phyloP scores from a whole-genome alignment of 495 filamentous ascomycete genomes.

The Talaromyces stipitatus region DNA sequence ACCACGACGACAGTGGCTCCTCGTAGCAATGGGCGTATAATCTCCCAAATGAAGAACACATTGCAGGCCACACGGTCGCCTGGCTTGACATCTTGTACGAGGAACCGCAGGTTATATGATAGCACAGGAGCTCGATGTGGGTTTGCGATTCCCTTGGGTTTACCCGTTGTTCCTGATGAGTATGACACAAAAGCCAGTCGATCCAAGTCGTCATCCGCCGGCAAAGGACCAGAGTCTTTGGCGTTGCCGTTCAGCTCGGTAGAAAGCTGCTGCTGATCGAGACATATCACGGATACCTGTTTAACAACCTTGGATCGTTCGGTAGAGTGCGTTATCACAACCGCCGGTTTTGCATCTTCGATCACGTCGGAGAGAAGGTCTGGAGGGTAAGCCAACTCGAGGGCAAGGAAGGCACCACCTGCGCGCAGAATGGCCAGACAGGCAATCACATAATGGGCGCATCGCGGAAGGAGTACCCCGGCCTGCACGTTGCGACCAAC shows the following conservation, averaged over 20 bases:
- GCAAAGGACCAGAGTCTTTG: conserved; percentile 33
- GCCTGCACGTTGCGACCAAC: conserved; percentile 56
- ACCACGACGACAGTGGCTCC: conserved; percentile 61
- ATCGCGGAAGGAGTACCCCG: conserved; percentile 57
- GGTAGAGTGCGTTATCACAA: conserved; percentile 50
- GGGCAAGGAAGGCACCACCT: conserved; percentile 62
- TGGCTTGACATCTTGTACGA: conserved; percentile 49
- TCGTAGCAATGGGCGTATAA: conserved; percentile 58
- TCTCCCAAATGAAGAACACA: conserved; percentile 71
- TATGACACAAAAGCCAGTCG: conserved; percentile 60
- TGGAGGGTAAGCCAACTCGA: conserved; percentile 61
- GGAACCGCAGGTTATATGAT: conserved; percentile 58
- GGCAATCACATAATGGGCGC: conserved; percentile 62
- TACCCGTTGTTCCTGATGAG: conserved; percentile 59
- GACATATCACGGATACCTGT: conserved; percentile 45
- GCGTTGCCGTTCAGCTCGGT: conserved; percentile 27
- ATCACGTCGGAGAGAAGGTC: conserved; percentile 58
- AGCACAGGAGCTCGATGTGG: conserved; percentile 57
- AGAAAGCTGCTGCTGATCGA: conserved; percentile 43
- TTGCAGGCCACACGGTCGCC: conserved; percentile 66
- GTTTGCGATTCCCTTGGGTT: conserved; percentile 63
- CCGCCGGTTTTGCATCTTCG: conserved; percentile 54
- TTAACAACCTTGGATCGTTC: conserved; percentile 50
- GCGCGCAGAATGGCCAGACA: conserved; percentile 60
- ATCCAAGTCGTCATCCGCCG: conserved; percentile 53